phyloP scores from a whole-genome alignment of 768 basidiomycete genomes.

The Suillus fuscotomentosus region DNA sequence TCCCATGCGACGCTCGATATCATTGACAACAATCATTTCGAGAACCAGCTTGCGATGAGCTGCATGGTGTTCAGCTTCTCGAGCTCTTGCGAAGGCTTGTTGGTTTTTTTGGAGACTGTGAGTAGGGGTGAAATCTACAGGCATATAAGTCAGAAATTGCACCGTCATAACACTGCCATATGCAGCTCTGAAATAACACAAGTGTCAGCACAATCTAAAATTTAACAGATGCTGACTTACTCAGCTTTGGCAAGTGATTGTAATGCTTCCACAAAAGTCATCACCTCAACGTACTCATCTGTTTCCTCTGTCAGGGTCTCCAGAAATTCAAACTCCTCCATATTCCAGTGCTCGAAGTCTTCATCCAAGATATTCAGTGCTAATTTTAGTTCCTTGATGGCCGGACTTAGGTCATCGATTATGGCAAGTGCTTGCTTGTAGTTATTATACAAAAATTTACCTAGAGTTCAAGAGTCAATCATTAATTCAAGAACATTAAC shows the following conservation, averaged over 20 bases:
- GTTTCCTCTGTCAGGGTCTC: neutral
- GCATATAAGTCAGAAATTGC: constrained; percentile 15
- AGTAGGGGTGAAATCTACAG: constrained; percentile 12
- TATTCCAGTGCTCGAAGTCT: constrained; percentile 2
- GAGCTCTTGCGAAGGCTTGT: constrained; percentile 15
- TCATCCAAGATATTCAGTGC: neutral
- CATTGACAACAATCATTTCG: neutral
- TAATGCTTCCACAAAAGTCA: constrained; percentile 2
- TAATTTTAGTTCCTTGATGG: neutral
- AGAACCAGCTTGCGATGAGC: constrained; percentile 16
- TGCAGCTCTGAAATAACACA: constrained; percentile 8
- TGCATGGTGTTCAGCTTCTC: constrained; percentile 20
- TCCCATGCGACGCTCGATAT: constrained; percentile 22
- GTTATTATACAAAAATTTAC: constrained; percentile 13
- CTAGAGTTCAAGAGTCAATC: neutral
- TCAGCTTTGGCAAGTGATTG: neutral
- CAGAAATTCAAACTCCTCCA: constrained; percentile 2
- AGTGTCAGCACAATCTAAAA: neutral
- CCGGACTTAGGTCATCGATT: neutral
- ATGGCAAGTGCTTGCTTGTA: constrained; percentile 18
- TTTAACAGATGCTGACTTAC: neutral
- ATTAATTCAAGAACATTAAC: neutral
- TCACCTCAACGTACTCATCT: constrained; percentile 20
- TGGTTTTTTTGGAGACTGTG: constrained; percentile 9
- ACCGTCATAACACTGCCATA: constrained; percentile 10